Base-by-base conservation (phyloP, 495 filamentous ascomycete genomes). In the Eremomyces bilateralis region DNA sequence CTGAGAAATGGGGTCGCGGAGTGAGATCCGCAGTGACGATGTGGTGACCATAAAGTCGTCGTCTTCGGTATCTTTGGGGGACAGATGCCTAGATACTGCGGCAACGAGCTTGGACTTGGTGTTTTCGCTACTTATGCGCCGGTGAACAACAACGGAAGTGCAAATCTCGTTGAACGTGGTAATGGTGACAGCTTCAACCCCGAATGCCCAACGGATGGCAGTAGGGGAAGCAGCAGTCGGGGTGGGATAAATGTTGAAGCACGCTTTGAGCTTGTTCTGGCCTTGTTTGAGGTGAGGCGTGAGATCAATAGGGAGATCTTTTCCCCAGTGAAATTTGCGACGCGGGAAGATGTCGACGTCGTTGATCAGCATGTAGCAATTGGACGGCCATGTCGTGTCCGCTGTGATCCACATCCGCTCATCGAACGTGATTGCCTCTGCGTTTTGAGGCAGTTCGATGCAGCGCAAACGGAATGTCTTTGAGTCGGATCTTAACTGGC, bases 1-100 rank as follows among this genome's bases (percentile, higher is more conserved):
- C 0, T 69, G 61, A 32, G 60, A 71, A 51, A 79, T 82, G 0
- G 82, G 81, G 48, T 91, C 81, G 6, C 74, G 61, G 2, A 92
- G 62, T 37, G 73, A 65, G 41, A 94, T 66, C 16, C 62, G 65
- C n/a, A 88, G 46, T 39, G 64, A 63, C 31, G 65, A 62, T 10
- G 67, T 60, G 3, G 72, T 55, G 28, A 88, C 60, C 5, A 64
- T 51, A 20, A 92, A 39, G 3, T 83, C 78, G 33, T 84, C 76
- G 46, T 83, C 69, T 29, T 60, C 59, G 44, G 40, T 4, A 11
- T 54, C 33, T 15, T 68, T 51, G 15, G 78, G 58, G 15, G 45
- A 40, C 3, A 60, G 52, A 35, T 75, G 63, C 28, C 52, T 54
- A 5, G 59, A 49, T 3, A 71, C 53, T 37, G 67, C 61, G 29